A percentile compares a stretch with the other conserved stretches of the same genome.
Evolutionary conservation across 2,329 filamentous ascomycete genomes (phyloP).

Genomic region (Zymoseptoria pseudotritici): DNA sequence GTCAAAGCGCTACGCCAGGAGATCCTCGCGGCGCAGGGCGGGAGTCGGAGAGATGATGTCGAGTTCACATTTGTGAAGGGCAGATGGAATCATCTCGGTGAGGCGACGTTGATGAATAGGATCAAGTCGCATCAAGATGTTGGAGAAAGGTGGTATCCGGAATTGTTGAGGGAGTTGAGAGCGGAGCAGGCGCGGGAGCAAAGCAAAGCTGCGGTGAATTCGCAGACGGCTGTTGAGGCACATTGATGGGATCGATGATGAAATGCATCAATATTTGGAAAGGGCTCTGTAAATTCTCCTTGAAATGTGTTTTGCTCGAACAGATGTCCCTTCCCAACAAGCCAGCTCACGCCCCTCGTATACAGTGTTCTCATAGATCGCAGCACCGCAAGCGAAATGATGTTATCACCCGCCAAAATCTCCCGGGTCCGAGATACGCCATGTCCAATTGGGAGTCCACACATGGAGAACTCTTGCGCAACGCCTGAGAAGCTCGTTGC

Average conservation of each 20-base stretch:
- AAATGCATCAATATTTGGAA: too few relatives aligned
- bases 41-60: constrained; percentile 58
- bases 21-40: constrained; percentile 50
- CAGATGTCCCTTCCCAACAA: too few relatives aligned
- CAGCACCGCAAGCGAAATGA: too few relatives aligned
- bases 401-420: too few relatives aligned
- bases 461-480: not conserved
- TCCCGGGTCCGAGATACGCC: too few relatives aligned
- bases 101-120: constrained; percentile 76
- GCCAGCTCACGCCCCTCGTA: too few relatives aligned
- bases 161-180: constrained; percentile 37
- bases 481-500: not conserved
- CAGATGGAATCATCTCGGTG: constrained; percentile 60
- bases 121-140: constrained; percentile 85
- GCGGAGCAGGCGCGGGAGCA: constrained; percentile 29
- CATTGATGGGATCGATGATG: not conserved
- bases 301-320: too few relatives aligned
- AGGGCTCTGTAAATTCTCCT: too few relatives aligned
- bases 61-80: constrained; percentile 79
- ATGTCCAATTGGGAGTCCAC: too few relatives aligned
- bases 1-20: constrained; percentile 55
- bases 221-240: not conserved
- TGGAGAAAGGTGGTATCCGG: constrained; percentile 62
- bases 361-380: too few relatives aligned
- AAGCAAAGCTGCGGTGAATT: not conserved